Conservation (phyloP, 164 flowering plant species). For the Stephania yunnanensis region DNA sequence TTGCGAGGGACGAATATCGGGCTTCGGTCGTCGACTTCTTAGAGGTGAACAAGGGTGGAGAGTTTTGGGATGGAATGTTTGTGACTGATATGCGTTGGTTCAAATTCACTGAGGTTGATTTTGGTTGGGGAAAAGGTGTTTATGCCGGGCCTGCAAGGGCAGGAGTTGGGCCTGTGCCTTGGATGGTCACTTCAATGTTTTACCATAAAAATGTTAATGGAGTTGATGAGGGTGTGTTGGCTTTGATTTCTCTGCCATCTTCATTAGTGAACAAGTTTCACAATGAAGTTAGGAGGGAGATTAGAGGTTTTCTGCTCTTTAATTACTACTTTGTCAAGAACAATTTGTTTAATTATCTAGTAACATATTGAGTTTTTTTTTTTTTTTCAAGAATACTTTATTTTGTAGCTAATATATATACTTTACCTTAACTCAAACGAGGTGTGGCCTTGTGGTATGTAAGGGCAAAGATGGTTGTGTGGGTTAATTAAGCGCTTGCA, state of each 20-base stretch:
- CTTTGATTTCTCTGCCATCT: constrained; percentile 21
- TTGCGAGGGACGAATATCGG: constrained; percentile 20
- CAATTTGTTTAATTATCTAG: too few relatives aligned
- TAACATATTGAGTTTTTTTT: too few relatives aligned
- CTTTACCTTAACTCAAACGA: too few relatives aligned
- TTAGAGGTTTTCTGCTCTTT: not conserved
- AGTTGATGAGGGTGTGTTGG: constrained; percentile 22
- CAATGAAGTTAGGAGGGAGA: constrained; percentile 13
- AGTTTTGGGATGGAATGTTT: constrained; percentile 8
- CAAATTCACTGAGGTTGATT: constrained; percentile 20
- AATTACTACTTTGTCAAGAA: not conserved
- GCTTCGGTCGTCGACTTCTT: constrained; percentile 25
- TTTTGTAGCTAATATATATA: too few relatives aligned
- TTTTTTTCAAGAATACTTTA: too few relatives aligned
- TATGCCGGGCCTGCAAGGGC: constrained; percentile 24
- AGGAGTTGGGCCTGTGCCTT: constrained; percentile 18
- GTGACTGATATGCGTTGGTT: constrained; percentile 23
- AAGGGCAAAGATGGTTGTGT: too few relatives aligned
- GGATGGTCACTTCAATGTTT: constrained; percentile 18
- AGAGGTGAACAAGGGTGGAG: constrained; percentile 21
- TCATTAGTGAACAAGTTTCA: constrained; percentile 15
- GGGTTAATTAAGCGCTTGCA: too few relatives aligned
- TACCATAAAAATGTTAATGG: constrained; percentile 13
- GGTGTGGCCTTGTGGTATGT: too few relatives aligned
- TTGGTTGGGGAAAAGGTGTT: constrained; percentile 26